A percentile compares a stretch with the other conserved stretches of the same genome.
phyloP scores from a whole-genome alignment of 257 asterid genomes.

The Rehmannia glutinosa region DNA sequence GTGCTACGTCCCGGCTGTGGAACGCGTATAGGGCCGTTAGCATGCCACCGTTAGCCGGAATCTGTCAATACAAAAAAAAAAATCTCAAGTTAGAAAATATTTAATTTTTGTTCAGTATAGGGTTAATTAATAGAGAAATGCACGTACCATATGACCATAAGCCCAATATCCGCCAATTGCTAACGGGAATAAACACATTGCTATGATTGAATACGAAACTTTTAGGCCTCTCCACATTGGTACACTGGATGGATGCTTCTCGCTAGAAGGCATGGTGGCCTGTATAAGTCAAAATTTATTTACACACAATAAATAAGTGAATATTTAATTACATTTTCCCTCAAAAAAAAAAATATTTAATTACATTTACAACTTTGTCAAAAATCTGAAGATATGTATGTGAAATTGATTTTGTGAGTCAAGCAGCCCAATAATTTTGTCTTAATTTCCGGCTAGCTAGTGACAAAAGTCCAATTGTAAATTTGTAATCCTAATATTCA shows the following conservation, averaged over 20 bases:
- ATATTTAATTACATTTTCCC: too few species aligned
- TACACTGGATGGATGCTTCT: slow-evolving; percentile 81
- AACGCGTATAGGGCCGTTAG: slow-evolving; percentile 48
- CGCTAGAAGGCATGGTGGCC: slow-evolving; percentile 96
- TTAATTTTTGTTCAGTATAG: too few species aligned
- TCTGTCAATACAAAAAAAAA: slow-evolving; percentile 26
- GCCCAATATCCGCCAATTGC: slow-evolving; percentile 91
- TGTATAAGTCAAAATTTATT: slow-evolving; percentile 17
- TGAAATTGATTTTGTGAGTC: background rate
- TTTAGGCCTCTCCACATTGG: slow-evolving; percentile 97
- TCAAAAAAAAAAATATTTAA: too few species aligned
- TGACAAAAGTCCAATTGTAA: too few species aligned
- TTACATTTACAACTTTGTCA: background rate
- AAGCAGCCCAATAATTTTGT: background rate
- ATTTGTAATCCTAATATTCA: too few species aligned
- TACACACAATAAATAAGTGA: too few species aligned
- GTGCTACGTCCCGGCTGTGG: slow-evolving; percentile 55
- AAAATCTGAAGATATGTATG: background rate
- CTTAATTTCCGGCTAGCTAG: background rate
- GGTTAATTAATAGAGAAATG: background rate
- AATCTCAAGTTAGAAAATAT: background rate
- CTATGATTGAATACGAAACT: slow-evolving; percentile 54
- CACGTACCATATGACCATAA: slow-evolving; percentile 57
- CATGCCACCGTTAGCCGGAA: slow-evolving; percentile 77
- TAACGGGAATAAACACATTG: slow-evolving; percentile 76